Conservation (phyloP, 352 stramenopile species). For the Phytopythium mirpurense region DNA sequence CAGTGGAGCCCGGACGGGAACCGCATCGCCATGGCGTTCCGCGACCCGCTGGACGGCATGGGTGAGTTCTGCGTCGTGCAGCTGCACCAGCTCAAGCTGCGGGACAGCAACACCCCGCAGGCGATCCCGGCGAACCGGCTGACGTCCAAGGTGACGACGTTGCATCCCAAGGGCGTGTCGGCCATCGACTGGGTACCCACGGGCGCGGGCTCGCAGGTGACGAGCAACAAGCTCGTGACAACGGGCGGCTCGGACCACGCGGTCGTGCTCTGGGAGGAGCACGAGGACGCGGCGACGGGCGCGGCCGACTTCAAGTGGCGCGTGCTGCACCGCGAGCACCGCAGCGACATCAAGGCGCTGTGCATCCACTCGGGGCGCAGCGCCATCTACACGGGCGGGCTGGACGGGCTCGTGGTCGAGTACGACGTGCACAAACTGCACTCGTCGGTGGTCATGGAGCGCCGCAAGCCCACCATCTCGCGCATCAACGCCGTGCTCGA, state of each 20-base stretch:
- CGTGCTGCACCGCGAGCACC: slow-evolving; percentile 68
- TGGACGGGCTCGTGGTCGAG: slow-evolving; percentile 64
- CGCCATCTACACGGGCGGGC: slow-evolving; percentile 57
- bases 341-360: slow-evolving; percentile 68
- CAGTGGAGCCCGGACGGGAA: slow-evolving; percentile 72
- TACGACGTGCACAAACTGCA: slow-evolving; percentile 59
- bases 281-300: slow-evolving; percentile 22
- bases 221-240: slow-evolving; percentile 53
- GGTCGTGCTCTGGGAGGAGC: slow-evolving; percentile 73
- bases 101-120: slow-evolving; percentile 33
- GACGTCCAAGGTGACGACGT: slow-evolving; percentile 48
- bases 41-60: slow-evolving; percentile 46
- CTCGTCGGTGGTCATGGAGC: slow-evolving; percentile 49
- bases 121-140: slow-evolving; percentile 50
- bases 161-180: slow-evolving; percentile 61
- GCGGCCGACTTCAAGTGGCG: slow-evolving; percentile 54
- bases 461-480: slow-evolving; percentile 66
- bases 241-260: slow-evolving; percentile 65
- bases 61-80: slow-evolving; percentile 78
- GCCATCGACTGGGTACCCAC: slow-evolving; percentile 62
- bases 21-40: slow-evolving; percentile 75
- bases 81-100: slow-evolving; percentile 57
- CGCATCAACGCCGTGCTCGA: slow-evolving; percentile 84
- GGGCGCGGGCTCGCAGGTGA: slow-evolving; percentile 38
- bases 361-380: slow-evolving; percentile 74